These are phyloP conservation scores for Wickerhamomyces bisporus DNA, from an alignment of 805 yeast genomes.

Conservation along the genomic window DNA sequence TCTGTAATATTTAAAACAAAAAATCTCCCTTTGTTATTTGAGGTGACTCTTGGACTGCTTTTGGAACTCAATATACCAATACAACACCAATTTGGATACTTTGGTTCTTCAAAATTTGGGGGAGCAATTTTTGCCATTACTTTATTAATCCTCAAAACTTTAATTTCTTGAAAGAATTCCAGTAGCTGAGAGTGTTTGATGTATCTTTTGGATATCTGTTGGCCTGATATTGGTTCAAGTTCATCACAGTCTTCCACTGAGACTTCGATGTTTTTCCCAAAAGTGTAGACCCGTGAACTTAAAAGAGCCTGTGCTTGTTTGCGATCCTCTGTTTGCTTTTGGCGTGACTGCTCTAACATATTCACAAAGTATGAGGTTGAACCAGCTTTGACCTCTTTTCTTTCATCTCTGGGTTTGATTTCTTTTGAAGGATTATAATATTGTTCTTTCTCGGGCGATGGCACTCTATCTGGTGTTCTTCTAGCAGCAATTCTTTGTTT, in stretches of 20 bases:
- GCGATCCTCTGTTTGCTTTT: constrained; percentile 20
- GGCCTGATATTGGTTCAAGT: constrained; percentile 41
- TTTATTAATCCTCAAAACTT: constrained; percentile 52
- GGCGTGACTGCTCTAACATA: constrained; percentile 23
- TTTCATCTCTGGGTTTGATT: background rate
- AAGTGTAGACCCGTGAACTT: constrained; percentile 35
- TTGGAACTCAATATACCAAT: constrained; percentile 65
- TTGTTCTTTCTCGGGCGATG: background rate
- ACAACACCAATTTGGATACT: constrained; percentile 71
- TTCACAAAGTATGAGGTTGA: constrained; percentile 30
- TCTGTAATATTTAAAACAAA: constrained; percentile 63
- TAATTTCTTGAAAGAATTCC: constrained; percentile 39
- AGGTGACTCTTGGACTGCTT: constrained; percentile 43
- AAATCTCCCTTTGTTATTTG: constrained; percentile 44
- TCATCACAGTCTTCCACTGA: constrained; percentile 34
- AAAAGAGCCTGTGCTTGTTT: constrained; percentile 23
- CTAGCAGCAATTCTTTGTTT: no score
- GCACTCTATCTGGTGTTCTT: background rate
- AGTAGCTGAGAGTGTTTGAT: constrained; percentile 32
- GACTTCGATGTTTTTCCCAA: constrained; percentile 25
- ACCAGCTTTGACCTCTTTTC: constrained; percentile 7
- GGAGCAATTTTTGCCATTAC: constrained; percentile 61
- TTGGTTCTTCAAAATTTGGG: constrained; percentile 66
- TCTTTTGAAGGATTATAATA: no score
- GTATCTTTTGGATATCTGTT: constrained; percentile 41